Evolutionary conservation across 2,329 filamentous ascomycete genomes (phyloP), one percentile per base, ranked within the genome.

Genomic region (Aspergillus tamarii): DNA sequence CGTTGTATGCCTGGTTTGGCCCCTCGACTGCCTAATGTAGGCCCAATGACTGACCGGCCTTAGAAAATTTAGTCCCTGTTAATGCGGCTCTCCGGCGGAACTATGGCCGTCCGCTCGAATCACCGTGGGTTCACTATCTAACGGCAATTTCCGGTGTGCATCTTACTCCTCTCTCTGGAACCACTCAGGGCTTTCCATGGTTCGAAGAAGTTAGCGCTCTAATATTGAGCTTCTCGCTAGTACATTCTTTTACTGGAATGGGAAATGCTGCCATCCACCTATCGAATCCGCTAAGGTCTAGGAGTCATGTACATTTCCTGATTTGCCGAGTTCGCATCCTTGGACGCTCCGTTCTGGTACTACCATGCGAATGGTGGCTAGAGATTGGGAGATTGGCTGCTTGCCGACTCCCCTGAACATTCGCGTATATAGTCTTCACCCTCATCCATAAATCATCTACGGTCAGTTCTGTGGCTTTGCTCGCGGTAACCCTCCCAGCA

Each of bases 401-500:
- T 55, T 58, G 46, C 52, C 11, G 23, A 2, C n/a, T 21, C 52
- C 52, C 50, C 34, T 39, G 32, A 21, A 5, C 12, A 30, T 12
- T 41, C 32, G 14, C 48, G 32, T 63, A 63, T 59, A 55, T 55
- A 55, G 52, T 41, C 34, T 43, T 45, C 53, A 26, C 46, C 60
- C 57, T 61, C 67, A 63, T 64, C 54, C 65, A 53, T 60, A 26
- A 28, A 55, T 55, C 7, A 57, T 60, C 62, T 61, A 66, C 34
- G 28, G 36, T 60, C 21, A 54, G 60, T 59, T 59, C 67, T 67
- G 64, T 64, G 61, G 62, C 52, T 62, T 64, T 70, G 62, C 56
- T 63, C 59, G 58, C 63, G 63, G 56, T 63, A 63, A 54, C 64
- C 58, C 61, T 64, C 64, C 63, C 56, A 69, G 71, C 73, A 77